A percentile compares a stretch with the other conserved stretches of the same genome.
These are phyloP conservation scores for Clavariopsis aquatica DNA, from an alignment of 495 filamentous ascomycete genomes.

Conservation along the genomic window DNA sequence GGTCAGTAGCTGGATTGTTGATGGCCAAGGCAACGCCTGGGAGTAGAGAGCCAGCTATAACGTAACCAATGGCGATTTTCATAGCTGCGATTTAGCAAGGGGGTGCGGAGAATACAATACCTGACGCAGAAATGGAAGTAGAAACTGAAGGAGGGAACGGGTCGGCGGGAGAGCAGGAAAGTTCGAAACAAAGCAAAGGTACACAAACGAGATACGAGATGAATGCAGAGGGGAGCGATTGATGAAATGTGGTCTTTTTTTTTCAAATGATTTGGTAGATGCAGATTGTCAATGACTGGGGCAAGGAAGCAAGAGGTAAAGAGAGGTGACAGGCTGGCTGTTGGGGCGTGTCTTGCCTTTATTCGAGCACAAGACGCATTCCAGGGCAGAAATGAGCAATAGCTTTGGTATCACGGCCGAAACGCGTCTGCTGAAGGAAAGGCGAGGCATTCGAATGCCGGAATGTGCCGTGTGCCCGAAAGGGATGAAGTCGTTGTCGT, in stretches of 20 bases:
- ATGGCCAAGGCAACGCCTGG: neutral
- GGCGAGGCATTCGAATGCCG: neutral
- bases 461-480: neutral
- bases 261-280: neutral
- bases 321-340: neutral
- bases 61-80: neutral
- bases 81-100: neutral
- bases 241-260: neutral
- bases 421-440: too few relatives aligned
- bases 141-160: neutral
- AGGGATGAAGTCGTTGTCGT: neutral
- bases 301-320: neutral
- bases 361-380: neutral
- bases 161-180: neutral
- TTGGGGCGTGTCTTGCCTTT: neutral
- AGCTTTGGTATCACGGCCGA: too few relatives aligned
- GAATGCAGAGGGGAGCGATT: neutral
- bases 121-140: neutral
- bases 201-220: neutral
- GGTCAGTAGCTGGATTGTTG: neutral
- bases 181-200: neutral
- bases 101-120: neutral
- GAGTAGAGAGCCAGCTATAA: conserved; percentile 4
- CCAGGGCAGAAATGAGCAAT: neutral
- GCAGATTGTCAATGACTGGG: neutral